A percentile compares a stretch with the other conserved stretches of the same genome.
These are phyloP conservation scores for Coniferiporia weirii DNA, from an alignment of 1,284 basidiomycete species.

Conservation along the genomic window DNA sequence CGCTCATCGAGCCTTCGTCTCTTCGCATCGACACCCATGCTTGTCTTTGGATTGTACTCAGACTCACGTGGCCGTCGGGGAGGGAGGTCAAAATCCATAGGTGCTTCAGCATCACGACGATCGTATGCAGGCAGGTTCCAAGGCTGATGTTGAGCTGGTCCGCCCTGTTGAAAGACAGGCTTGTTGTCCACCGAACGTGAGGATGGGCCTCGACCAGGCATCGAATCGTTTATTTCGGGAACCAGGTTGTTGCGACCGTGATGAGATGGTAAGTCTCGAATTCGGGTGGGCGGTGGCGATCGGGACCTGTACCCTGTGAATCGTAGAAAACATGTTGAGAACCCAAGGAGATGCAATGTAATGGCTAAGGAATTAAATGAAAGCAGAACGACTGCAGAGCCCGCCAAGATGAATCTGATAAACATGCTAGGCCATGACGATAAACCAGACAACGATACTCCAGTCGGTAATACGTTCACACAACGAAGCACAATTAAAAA, in stretches of 20 bases:
- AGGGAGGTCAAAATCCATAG: slow-evolving; percentile 3
- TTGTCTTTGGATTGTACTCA: not conserved
- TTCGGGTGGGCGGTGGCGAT: not conserved
- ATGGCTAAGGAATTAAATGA: slow-evolving; percentile 8
- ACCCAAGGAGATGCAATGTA: slow-evolving; percentile 4
- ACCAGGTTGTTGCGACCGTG: not conserved
- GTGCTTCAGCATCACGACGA: slow-evolving; percentile 1
- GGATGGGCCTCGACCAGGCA: not conserved
- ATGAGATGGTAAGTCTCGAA: not conserved
- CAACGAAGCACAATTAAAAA: no score
- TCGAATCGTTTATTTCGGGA: not conserved
- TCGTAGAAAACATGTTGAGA: slow-evolving; percentile 12
- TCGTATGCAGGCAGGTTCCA: not conserved
- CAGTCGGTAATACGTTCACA: no score
- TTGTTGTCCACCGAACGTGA: not conserved
- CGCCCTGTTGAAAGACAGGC: not conserved
- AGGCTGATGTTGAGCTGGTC: not conserved
- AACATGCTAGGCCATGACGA: not conserved
- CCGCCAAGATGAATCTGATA: not conserved
- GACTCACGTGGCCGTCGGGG: slow-evolving; percentile 8
- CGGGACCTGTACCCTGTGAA: slow-evolving; percentile 15
- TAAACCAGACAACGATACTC: no score
- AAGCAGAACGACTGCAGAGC: not conserved
- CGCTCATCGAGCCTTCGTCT: slow-evolving; percentile 9
- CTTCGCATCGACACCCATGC: slow-evolving; percentile 10